Base-by-base conservation (phyloP, 2,329 filamentous ascomycete species). In the Bipolaris oryzae region DNA sequence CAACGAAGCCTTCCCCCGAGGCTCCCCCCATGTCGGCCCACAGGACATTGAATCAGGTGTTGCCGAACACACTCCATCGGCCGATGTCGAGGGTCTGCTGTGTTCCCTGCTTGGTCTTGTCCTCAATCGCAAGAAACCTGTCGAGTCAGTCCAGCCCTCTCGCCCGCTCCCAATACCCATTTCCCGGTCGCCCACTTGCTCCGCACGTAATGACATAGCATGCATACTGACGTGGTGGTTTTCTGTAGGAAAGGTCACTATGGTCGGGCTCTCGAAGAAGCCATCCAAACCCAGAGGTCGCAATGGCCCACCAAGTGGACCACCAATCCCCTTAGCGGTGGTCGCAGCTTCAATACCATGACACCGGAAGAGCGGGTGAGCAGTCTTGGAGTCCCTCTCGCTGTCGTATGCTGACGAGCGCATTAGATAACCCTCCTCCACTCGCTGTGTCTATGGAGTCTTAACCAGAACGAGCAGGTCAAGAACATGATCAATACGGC, bases 121-220 rank as follows among this genome's bases (percentile, higher is more conserved):
- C 53, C 83, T 99, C 71, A 99, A 99, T 78, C 89, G 95, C 77
- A 98, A 99, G 82, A 96, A 99, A 76, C 93, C 96, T 79, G 91
- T 98, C 74, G 96, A 99, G 95, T 98, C 86, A 78, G 92, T 81
- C 60, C 61, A 62, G 73, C 73, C 69, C 54, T 23, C 49, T 47
- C 2, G n/a, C 39, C 20, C 37, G 28, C 20, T 23, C 7, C 28
- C 38, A 49, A 58, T 62, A 64, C 61, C 25, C 20, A 16, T 7
- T 23, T 34, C 10, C 16, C 33, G 60, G 65, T 74, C 71, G 70
- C 71, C 31, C 59, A 53, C 37, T 15, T 51, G 42, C 35, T 16
- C 38, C 13, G 38, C 6, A 58, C 25, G 31, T 7, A 43, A 49
- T 39, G n/a, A 28, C 9, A 41, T 5, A 43, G 16, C 48, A 28